Evolutionary conservation across 2,329 filamentous ascomycete species (phyloP).

Genomic region (Delphinella strobiligena): DNA sequence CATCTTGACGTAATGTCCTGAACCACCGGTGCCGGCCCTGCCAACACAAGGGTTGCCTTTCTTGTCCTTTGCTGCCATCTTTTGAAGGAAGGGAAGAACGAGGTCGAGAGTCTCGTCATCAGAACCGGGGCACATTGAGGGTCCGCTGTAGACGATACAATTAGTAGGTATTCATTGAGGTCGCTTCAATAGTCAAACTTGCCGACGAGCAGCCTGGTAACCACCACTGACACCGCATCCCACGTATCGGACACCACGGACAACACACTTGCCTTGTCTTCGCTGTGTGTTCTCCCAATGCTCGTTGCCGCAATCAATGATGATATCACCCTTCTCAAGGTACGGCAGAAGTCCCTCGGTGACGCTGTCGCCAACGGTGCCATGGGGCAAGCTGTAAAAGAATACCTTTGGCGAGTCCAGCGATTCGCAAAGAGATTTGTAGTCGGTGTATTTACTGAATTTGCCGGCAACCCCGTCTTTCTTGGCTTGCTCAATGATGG

Average conservation of each 20-base stretch:
- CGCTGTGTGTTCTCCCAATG: slow-evolving; percentile 53
- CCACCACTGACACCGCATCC: slow-evolving; percentile 59
- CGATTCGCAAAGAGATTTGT: slow-evolving; percentile 38
- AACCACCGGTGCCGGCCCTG: slow-evolving; percentile 48
- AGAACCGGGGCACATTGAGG: slow-evolving; percentile 56
- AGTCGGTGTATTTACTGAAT: slow-evolving; percentile 31
- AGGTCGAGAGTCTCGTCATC: slow-evolving; percentile 44
- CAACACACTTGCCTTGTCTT: slow-evolving; percentile 44
- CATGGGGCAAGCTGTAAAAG: slow-evolving; percentile 42
- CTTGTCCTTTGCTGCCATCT: slow-evolving; percentile 50
- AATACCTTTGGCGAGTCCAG: slow-evolving; percentile 39
- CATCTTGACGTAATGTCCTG: slow-evolving; percentile 66
- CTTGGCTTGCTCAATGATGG: slow-evolving; percentile 28
- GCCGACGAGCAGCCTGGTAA: slow-evolving; percentile 47
- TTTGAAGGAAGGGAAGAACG: slow-evolving; percentile 49
- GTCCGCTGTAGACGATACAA: slow-evolving; percentile 37
- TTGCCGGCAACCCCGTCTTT: slow-evolving; percentile 26
- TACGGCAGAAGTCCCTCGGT: slow-evolving; percentile 36
- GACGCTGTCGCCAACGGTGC: slow-evolving; percentile 34
- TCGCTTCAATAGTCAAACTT: slow-evolving; percentile 6
- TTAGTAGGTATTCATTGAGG: not conserved
- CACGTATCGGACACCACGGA: slow-evolving; percentile 51
- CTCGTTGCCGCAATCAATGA: slow-evolving; percentile 59
- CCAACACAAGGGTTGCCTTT: slow-evolving; percentile 49
- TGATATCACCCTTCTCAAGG: slow-evolving; percentile 49